Evolutionary conservation across 2,329 filamentous ascomycete genomes (phyloP).

Genomic region (Pochonia chlamydosporia): DNA sequence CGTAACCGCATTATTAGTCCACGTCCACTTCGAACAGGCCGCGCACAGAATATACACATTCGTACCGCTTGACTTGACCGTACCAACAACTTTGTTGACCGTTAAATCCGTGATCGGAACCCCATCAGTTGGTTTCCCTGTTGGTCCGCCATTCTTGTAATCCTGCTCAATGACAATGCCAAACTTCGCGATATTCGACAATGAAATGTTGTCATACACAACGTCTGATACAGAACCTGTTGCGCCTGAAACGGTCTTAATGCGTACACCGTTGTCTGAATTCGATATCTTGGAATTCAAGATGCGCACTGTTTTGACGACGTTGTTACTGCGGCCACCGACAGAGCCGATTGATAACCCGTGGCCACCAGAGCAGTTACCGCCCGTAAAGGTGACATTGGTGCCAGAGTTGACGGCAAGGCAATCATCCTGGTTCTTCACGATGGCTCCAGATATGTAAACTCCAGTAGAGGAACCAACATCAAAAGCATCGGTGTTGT

Average conservation of each 20-base stretch:
- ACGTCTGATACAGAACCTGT: background rate
- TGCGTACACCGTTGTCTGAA: background rate
- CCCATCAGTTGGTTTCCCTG: constrained; percentile 37
- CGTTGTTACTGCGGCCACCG: background rate
- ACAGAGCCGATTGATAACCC: constrained; percentile 1
- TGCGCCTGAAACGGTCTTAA: background rate
- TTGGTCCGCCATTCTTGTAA: constrained; percentile 42
- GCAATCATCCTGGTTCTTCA: constrained; percentile 5
- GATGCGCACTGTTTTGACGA: constrained; percentile 1
- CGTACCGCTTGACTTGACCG: background rate
- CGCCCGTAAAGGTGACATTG: background rate
- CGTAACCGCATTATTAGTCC: background rate
- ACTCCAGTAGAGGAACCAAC: background rate
- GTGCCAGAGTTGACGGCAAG: constrained; percentile 1
- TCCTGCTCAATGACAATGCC: constrained; percentile 35
- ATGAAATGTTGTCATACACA: background rate
- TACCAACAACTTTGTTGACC: constrained; percentile 20
- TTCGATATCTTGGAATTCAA: constrained; percentile 1
- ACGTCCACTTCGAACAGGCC: background rate
- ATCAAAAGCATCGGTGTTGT: constrained; percentile 4
- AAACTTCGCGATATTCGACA: constrained; percentile 32
- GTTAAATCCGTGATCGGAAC: constrained; percentile 49
- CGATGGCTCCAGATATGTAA: background rate
- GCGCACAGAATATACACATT: background rate
- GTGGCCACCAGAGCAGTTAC: background rate